Evolutionary conservation across 169 alveolate species (phyloP).

Genomic region (Theileria parva): DNA sequence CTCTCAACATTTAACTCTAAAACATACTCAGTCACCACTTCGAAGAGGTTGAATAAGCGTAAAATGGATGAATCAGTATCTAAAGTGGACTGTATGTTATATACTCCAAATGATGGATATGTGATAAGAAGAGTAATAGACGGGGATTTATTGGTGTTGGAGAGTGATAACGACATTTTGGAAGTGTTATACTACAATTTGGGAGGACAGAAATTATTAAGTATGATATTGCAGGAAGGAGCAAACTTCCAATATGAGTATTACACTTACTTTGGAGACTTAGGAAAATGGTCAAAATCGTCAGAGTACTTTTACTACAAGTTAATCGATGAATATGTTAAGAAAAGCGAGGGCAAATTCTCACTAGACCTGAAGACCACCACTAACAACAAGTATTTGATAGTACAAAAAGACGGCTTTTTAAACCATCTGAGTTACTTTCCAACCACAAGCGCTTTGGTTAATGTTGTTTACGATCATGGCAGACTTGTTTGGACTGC

Average conservation of each 20-base stretch:
- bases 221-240: not conserved
- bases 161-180: not conserved
- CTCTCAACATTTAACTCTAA: not conserved
- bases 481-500: constrained; percentile 16
- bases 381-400: not conserved
- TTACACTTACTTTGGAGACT: not conserved
- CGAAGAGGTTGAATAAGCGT: not conserved
- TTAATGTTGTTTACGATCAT: not conserved
- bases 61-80: not conserved
- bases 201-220: not conserved
- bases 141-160: not conserved
- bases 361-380: not conserved
- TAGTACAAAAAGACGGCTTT: not conserved
- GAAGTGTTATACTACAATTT: not conserved
- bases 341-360: not conserved
- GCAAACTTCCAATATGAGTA: not conserved
- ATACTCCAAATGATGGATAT: not conserved
- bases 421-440: not conserved
- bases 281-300: not conserved
- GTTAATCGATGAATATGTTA: not conserved
- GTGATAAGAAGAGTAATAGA: not conserved
- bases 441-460: not conserved
- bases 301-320: constrained; percentile 9
- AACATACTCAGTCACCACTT: not conserved
- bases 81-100: not conserved